Evolutionary conservation across 148 eudicot genomes (phyloP).

Genomic region (Nyssa sinensis): DNA sequence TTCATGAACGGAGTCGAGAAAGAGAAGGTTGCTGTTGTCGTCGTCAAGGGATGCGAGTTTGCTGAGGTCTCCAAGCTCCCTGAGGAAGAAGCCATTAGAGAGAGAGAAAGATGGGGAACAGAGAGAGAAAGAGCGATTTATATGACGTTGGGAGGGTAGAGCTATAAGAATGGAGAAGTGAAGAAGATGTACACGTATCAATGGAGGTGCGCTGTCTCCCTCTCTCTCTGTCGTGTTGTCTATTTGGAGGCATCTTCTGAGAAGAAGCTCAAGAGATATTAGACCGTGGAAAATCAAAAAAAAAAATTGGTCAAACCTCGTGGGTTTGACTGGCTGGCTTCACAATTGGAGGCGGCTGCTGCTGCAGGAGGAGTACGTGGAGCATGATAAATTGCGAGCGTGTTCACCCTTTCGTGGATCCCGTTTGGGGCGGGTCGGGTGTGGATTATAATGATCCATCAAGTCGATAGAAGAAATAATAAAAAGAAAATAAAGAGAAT

Average conservation of each 20-base stretch:
- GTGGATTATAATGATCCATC: too few relatives aligned
- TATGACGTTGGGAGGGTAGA: background rate
- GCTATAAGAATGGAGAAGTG: background rate
- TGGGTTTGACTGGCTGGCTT: constrained; percentile 41
- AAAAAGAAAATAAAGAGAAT: too few relatives aligned
- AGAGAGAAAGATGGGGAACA: background rate
- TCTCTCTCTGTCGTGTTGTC: background rate
- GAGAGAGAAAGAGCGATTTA: background rate
- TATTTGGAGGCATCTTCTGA: constrained; percentile 26
- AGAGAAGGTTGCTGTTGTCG: constrained; percentile 1
- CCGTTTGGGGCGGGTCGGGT: too few relatives aligned
- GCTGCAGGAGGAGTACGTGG: too few relatives aligned
- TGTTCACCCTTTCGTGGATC: too few relatives aligned
- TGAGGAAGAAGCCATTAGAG: constrained; percentile 21
- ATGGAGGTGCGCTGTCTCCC: constrained; percentile 14
- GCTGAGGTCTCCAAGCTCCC: constrained; percentile 23
- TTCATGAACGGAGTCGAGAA: constrained; percentile 25
- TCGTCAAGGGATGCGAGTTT: constrained; percentile 4
- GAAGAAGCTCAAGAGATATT: background rate
- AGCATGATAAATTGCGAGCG: too few relatives aligned
- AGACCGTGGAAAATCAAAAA: background rate
- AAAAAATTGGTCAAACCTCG: constrained; percentile 34
- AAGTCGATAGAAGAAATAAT: too few relatives aligned
- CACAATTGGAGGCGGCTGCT: constrained; percentile 20
- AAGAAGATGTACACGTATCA: constrained; percentile 29